Evolutionary conservation across 2,329 filamentous ascomycete species (phyloP), one percentile per base, ranked within the genome.

Genomic region (Calonectria hawksworthii): DNA sequence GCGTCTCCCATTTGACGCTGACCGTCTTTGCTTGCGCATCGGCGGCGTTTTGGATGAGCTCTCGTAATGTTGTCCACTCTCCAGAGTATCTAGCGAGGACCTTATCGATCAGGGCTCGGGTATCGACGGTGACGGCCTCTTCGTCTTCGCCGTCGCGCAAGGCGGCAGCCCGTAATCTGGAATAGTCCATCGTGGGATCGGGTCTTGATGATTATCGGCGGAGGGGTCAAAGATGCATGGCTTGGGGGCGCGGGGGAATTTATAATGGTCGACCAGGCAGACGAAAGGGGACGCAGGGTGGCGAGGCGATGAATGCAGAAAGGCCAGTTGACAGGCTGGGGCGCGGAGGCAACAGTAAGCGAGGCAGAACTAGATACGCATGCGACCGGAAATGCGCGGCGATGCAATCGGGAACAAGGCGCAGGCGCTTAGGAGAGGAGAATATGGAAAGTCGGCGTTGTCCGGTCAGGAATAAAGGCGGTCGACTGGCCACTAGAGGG

Each of bases 41-140:
- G 77, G 97, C 96, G n/a, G 97, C 97, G 84, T 99, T 99, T 83
- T 99, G 97, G 56, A 99, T 96, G 75, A 99, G 92, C 84, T 99
- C 97, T 88, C 97, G 92, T 23, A 99, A 87, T 11, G 91, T 94
- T 8, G 92, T 96, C 93, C 96, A 98, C 88, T 99, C 98, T 80
- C 97, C 96, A 3, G 96, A 98, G 84, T 99, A 99, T 82, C 97
- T 91, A 13, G 97, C 97, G 65, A 99, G 91, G 14, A 99, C 96
- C 86, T 99, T 99, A 87, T 99, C 98, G 83, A 99, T 99, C 80
- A 99, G 86, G 54, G 97, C 97, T 82, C 98, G 91, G 64, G 97
- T 99, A 83, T 99, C 98, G 82, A 99, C 97, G 0, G 97, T 99
- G 72, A 99, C 97, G 52, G 97, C 97, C 86, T 99, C 97, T 85